Evolutionary conservation across 2,329 filamentous ascomycete genomes (phyloP).

Genomic region (Penicillium sp.): DNA sequence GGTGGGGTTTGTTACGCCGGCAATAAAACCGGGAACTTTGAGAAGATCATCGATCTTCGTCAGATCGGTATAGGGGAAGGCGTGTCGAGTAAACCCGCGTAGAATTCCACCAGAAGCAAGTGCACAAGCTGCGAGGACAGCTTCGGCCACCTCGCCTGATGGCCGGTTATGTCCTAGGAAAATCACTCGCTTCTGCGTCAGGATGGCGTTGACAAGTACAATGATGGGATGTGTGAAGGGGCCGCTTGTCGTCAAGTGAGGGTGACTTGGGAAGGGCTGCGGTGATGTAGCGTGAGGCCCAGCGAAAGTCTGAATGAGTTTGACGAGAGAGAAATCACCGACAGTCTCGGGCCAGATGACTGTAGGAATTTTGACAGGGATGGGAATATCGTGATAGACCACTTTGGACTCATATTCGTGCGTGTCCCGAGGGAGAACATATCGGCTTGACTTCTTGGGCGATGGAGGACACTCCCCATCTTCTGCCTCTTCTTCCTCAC

Average conservation of each 20-base stretch:
- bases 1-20: conserved; percentile 94
- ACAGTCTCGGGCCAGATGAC: conserved; percentile 94
- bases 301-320: conserved; percentile 94
- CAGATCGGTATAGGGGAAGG: conserved; percentile 96
- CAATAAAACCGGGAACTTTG: conserved; percentile 96
- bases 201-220: conserved; percentile 88
- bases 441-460: conserved; percentile 67
- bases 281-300: conserved; percentile 80
- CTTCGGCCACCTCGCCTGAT: conserved; percentile 94
- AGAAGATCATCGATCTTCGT: conserved; percentile 97
- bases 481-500: conserved; percentile 62
- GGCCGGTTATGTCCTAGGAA: conserved; percentile 95
- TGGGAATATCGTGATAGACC: conserved; percentile 93
- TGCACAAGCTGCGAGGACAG: conserved; percentile 95
- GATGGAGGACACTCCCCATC: conserved; percentile 46
- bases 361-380: conserved; percentile 94
- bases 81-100: conserved; percentile 91
- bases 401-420: conserved; percentile 97
- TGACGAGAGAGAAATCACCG: conserved; percentile 95
- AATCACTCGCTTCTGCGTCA: conserved; percentile 95
- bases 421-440: conserved; percentile 86
- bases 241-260: conserved; percentile 92
- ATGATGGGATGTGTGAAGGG: conserved; percentile 91
- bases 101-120: conserved; percentile 91
- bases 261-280: conserved; percentile 83